Conservation (phyloP, 441 rosid genomes). For the Populus hybrid region DNA sequence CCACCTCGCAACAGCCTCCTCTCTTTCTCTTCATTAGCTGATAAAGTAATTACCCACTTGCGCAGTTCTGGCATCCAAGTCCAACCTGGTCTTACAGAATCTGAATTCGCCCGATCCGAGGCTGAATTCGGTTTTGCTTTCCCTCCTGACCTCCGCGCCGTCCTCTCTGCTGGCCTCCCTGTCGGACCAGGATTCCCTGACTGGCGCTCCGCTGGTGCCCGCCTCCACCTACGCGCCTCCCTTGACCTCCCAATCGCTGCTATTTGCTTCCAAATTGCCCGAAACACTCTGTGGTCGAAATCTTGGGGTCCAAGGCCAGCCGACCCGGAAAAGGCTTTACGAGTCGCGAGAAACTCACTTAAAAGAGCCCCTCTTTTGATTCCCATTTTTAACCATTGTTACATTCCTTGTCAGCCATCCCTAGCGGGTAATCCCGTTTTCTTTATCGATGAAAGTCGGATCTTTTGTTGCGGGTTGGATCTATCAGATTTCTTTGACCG, state of each 20-base stretch:
- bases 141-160: slow-evolving; percentile 90
- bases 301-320: slow-evolving; percentile 86
- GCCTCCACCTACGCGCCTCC: slow-evolving; percentile 76
- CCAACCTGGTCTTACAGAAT: slow-evolving; percentile 73
- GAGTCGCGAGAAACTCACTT: slow-evolving; percentile 81
- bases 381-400: slow-evolving; percentile 90
- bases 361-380: slow-evolving; percentile 85
- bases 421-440: slow-evolving; percentile 92
- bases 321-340: slow-evolving; percentile 77
- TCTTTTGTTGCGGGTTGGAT: slow-evolving; percentile 94
- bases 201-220: slow-evolving; percentile 82
- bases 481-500: slow-evolving; percentile 81
- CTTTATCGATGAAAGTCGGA: slow-evolving; percentile 77
- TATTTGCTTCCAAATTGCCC: slow-evolving; percentile 86
- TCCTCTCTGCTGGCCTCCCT: slow-evolving; percentile 85
- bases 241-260: slow-evolving; percentile 87
- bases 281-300: slow-evolving; percentile 84
- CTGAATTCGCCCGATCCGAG: slow-evolving; percentile 89
- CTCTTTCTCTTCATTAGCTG: slow-evolving; percentile 71
- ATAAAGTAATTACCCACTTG: slow-evolving; percentile 69
- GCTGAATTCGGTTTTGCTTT: slow-evolving; percentile 88
- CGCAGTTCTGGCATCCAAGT: slow-evolving; percentile 65
- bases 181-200: slow-evolving; percentile 85
- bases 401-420: slow-evolving; percentile 86
- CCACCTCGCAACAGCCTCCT: slow-evolving; percentile 62